Percentiles rank a stretch among this genome's conserved stretches.
Conservation (phyloP, 495 filamentous ascomycete species). For the Mycothermus thermophilus region DNA sequence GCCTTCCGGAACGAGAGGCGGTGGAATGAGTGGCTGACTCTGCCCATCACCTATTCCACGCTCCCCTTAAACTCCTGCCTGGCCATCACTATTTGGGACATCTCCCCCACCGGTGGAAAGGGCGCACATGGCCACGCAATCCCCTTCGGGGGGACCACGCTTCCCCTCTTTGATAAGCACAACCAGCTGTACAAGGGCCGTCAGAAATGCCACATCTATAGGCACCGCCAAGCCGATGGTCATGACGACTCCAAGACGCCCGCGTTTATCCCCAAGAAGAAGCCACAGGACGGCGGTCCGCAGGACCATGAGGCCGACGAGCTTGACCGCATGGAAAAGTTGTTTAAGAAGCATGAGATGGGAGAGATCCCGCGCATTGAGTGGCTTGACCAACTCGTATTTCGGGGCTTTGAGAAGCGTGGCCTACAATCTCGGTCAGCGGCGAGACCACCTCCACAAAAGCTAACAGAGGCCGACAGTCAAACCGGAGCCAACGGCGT, state of each 20-base stretch:
- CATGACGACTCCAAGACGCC: slow-evolving; percentile 70
- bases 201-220: slow-evolving; percentile 79
- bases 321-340: slow-evolving; percentile 63
- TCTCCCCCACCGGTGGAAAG: slow-evolving; percentile 60
- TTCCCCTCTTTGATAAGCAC: slow-evolving; percentile 80
- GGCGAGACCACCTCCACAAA: slow-evolving; percentile 5
- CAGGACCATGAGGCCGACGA: slow-evolving; percentile 55
- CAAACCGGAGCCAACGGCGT: too few species aligned
- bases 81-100: slow-evolving; percentile 90
- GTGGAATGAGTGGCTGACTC: slow-evolving; percentile 93
- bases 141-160: slow-evolving; percentile 88
- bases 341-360: slow-evolving; percentile 98
- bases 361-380: slow-evolving; percentile 82
- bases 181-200: slow-evolving; percentile 77
- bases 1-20: slow-evolving; percentile 62
- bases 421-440: slow-evolving; percentile 39
- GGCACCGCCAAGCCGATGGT: slow-evolving; percentile 74
- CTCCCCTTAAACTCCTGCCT: slow-evolving; percentile 68
- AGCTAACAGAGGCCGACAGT: too few species aligned
- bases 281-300: slow-evolving; percentile 31
- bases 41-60: slow-evolving; percentile 71
- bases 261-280: slow-evolving; percentile 37
- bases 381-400: slow-evolving; percentile 91
- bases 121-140: slow-evolving; percentile 57
- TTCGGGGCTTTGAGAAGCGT: slow-evolving; percentile 69